Percentiles rank a stretch among this genome's conserved stretches.
Evolutionary conservation across 306 rosid species (phyloP).

Genomic region (Casuarina cunninghamiana): DNA sequence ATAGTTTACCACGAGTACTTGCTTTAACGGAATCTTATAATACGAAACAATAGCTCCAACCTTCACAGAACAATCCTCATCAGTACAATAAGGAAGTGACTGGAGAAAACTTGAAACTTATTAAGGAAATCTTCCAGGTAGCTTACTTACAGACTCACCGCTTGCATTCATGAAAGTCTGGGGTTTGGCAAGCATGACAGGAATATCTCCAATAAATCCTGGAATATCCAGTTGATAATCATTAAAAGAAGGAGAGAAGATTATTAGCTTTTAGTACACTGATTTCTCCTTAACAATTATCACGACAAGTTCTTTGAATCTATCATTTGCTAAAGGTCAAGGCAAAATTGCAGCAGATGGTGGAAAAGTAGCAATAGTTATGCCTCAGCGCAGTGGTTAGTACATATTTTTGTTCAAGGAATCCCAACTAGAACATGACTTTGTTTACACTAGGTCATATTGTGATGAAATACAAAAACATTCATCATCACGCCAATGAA

Average conservation of each 20-base stretch:
- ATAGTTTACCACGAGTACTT: conserved; percentile 81
- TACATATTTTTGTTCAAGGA: not conserved
- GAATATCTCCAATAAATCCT: conserved; percentile 79
- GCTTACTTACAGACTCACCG: conserved; percentile 95
- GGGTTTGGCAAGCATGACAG: conserved; percentile 86
- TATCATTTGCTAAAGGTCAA: conserved; percentile 6
- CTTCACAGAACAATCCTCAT: conserved; percentile 48
- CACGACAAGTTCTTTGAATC: not conserved
- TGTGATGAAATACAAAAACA: not conserved
- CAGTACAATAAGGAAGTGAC: conserved; percentile 6
- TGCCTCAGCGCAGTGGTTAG: not conserved
- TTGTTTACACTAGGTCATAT: not conserved
- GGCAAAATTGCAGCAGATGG: not conserved
- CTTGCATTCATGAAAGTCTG: conserved; percentile 93
- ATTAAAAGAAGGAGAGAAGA: not conserved
- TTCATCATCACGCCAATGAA: not conserved
- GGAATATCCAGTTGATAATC: conserved; percentile 20
- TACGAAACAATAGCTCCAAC: conserved; percentile 86
- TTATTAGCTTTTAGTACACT: not conserved
- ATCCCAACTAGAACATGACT: not conserved
- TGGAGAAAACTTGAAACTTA: conserved; percentile 1
- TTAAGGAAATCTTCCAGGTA: conserved; percentile 24
- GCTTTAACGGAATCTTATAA: conserved; percentile 89
- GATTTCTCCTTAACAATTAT: not conserved
- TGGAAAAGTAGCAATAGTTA: not conserved